Percentiles rank a stretch among this genome's conserved stretches.
Conservation (phyloP, 768 basidiomycete species). For the Guyanaporus albipodus region DNA sequence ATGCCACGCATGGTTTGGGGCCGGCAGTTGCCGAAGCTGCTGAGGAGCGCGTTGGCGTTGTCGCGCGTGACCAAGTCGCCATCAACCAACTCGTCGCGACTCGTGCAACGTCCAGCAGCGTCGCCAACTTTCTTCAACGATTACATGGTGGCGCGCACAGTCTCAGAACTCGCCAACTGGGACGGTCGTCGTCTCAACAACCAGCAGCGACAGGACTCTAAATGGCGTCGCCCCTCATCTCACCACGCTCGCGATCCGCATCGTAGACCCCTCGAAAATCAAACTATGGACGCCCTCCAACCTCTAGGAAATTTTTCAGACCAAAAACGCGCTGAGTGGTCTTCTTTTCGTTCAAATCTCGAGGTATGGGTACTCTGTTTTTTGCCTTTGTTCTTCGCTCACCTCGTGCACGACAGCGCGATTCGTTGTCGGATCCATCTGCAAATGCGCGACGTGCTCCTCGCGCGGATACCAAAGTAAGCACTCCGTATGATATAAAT, state of each 20-base stretch:
- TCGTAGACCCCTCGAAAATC: slow-evolving; percentile 1
- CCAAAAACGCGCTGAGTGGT: slow-evolving; percentile 8
- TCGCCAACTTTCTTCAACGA: not conserved
- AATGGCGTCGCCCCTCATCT: slow-evolving; percentile 12
- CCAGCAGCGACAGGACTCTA: slow-evolving; percentile 6
- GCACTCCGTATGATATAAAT: not conserved
- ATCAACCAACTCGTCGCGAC: slow-evolving; percentile 1
- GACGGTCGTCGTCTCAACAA: slow-evolving; percentile 14
- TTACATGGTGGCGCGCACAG: slow-evolving; percentile 14
- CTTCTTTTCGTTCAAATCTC: slow-evolving; percentile 1
- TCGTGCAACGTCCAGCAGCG: not conserved
- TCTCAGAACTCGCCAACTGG: slow-evolving; percentile 16
- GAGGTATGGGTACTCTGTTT: slow-evolving; percentile 12
- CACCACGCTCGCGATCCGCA: slow-evolving; percentile 9
- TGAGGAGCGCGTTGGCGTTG: slow-evolving; percentile 7
- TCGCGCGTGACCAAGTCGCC: slow-evolving; percentile 3
- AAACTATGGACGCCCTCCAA: not conserved
- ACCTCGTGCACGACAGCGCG: slow-evolving; percentile 13
- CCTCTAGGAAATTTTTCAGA: not conserved
- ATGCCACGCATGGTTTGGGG: not conserved
- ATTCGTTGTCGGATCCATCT: not conserved
- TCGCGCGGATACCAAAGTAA: slow-evolving; percentile 12
- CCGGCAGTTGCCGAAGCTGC: slow-evolving; percentile 12
- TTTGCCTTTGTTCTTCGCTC: not conserved
- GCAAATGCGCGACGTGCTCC: slow-evolving; percentile 1